A percentile compares a stretch with the other conserved stretches of the same genome.
phyloP scores from a whole-genome alignment of 2,329 filamentous ascomycete genomes.

The Aspergillus ibericus region DNA sequence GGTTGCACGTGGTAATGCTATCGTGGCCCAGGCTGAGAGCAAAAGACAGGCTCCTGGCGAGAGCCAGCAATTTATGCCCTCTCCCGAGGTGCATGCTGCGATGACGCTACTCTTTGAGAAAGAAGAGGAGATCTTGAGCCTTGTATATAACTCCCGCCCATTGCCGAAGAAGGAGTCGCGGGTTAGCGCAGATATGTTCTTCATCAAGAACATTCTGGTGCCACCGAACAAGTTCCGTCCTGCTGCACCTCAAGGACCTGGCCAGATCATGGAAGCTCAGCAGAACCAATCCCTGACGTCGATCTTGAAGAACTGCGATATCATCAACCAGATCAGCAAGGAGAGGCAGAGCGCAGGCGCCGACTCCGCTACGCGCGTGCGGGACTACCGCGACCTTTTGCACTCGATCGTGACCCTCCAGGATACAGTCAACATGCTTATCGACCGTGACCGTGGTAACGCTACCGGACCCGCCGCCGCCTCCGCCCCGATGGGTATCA shows the following conservation, averaged over 20 bases:
- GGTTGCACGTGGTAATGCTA: slow-evolving; percentile 54
- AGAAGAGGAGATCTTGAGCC: slow-evolving; percentile 76
- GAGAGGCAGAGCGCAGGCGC: slow-evolving; percentile 59
- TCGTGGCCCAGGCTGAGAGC: slow-evolving; percentile 34
- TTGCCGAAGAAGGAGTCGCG: slow-evolving; percentile 56
- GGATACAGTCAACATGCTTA: slow-evolving; percentile 86
- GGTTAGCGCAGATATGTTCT: slow-evolving; percentile 88
- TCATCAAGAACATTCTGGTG: slow-evolving; percentile 80
- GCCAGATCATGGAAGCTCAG: slow-evolving; percentile 80
- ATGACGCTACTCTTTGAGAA: slow-evolving; percentile 79
- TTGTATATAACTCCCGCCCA: slow-evolving; percentile 81
- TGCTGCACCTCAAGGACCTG: slow-evolving; percentile 76
- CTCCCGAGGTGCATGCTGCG: slow-evolving; percentile 78
- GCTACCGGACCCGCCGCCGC: slow-evolving; percentile 74
- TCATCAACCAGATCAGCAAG: slow-evolving; percentile 70
- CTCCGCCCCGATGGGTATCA: slow-evolving; percentile 87
- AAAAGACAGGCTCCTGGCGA: slow-evolving; percentile 39
- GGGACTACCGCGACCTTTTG: slow-evolving; percentile 74
- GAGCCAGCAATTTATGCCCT: slow-evolving; percentile 73
- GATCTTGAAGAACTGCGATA: slow-evolving; percentile 74
- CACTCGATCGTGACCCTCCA: slow-evolving; percentile 82
- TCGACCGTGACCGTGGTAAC: slow-evolving; percentile 85
- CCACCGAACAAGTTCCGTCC: slow-evolving; percentile 91
- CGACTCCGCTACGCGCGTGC: slow-evolving; percentile 49
- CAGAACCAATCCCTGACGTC: slow-evolving; percentile 86